Evolutionary conservation across 257 asterid genomes (phyloP).

Genomic region (Nicotiana attenuata): DNA sequence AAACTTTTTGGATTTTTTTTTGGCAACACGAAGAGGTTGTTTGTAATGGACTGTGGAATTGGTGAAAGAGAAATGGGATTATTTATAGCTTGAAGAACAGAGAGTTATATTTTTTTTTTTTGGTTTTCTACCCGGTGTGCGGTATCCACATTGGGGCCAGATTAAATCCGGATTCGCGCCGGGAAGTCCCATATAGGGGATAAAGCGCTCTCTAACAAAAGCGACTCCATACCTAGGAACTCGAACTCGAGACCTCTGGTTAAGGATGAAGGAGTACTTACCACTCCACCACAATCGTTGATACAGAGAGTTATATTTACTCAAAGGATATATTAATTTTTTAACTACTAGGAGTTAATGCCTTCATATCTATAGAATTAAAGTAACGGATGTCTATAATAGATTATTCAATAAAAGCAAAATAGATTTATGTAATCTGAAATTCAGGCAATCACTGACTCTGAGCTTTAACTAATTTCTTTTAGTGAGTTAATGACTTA

Average conservation of each 20-base stretch:
- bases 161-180: no score
- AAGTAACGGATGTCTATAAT: background rate
- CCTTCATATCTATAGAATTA: background rate
- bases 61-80: background rate
- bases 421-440: background rate
- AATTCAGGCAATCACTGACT: background rate
- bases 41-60: background rate
- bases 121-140: no score
- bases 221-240: no score
- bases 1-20: background rate
- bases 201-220: no score
- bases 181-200: no score
- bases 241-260: no score
- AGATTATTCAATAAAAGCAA: background rate
- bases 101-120: no score
- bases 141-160: no score
- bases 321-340: no score
- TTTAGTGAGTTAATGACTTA: background rate
- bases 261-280: no score
- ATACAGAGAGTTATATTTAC: no score
- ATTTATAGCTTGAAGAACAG: background rate
- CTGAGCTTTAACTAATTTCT: background rate
- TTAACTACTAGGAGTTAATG: background rate
- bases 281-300: no score
- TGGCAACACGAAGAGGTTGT: background rate